Evolutionary conservation across 805 yeast species (phyloP).

Genomic region (Jamesozyma jinghongensis): DNA sequence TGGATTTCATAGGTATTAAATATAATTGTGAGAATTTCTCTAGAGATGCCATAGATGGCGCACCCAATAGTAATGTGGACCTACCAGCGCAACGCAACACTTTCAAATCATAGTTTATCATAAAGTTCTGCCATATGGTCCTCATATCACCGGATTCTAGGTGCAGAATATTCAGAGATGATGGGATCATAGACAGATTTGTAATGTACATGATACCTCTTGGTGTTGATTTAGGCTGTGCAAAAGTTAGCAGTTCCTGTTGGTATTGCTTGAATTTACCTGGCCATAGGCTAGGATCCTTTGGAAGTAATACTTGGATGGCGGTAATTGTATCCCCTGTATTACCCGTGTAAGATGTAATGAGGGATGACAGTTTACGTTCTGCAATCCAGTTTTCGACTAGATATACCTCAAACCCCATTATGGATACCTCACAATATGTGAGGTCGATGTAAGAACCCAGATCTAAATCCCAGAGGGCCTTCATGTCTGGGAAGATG

Average conservation of each 20-base stretch:
- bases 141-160: constrained; percentile 52
- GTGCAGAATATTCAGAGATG: constrained; percentile 61
- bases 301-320: constrained; percentile 45
- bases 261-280: constrained; percentile 49
- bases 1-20: constrained; percentile 36
- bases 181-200: constrained; percentile 71
- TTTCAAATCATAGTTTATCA: constrained; percentile 67
- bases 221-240: constrained; percentile 56
- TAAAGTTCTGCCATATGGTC: constrained; percentile 47
- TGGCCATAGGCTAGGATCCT: constrained; percentile 30
- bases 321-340: constrained; percentile 52
- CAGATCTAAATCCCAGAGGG: constrained; percentile 39
- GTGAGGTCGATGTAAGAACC: constrained; percentile 35
- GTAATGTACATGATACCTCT: constrained; percentile 66
- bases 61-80: constrained; percentile 60
- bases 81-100: constrained; percentile 80
- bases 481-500: constrained; percentile 50
- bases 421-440: constrained; percentile 40
- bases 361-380: constrained; percentile 57
- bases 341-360: constrained; percentile 87
- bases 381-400: constrained; percentile 93
- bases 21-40: constrained; percentile 77
- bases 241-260: constrained; percentile 51
- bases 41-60: constrained; percentile 67
- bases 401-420: constrained; percentile 81